These are phyloP conservation scores for Pseudocercospora pini-densiflorae DNA, from an alignment of 2,329 filamentous ascomycete genomes.

Conservation along the genomic window DNA sequence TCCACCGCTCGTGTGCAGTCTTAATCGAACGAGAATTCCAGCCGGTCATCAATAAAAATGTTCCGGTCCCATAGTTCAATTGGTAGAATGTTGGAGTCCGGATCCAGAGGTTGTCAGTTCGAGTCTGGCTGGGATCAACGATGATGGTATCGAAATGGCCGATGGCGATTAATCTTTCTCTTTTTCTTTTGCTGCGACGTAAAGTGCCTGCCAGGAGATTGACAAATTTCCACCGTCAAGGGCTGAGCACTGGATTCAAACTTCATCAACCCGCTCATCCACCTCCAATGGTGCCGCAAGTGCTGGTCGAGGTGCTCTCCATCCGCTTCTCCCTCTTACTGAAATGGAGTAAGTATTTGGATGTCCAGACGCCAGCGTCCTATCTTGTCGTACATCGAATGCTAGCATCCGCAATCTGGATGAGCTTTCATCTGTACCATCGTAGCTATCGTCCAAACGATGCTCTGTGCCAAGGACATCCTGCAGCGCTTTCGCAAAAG, in stretches of 20 bases:
- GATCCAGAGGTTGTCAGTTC: conserved; percentile 3
- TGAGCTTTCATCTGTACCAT: conserved; percentile 19
- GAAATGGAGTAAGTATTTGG: conserved; percentile 17
- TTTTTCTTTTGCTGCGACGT: not conserved
- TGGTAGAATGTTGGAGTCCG: conserved; percentile 7
- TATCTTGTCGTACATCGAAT: conserved; percentile 35
- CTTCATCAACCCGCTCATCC: not conserved
- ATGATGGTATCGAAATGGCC: too few species aligned
- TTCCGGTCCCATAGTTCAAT: not conserved
- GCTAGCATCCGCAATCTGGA: conserved; percentile 33
- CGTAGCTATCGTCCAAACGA: conserved; percentile 15
- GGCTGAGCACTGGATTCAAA: not conserved
- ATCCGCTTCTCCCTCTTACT: conserved; percentile 20
- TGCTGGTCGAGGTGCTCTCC: conserved; percentile 25
- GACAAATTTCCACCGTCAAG: not conserved
- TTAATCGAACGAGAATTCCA: not conserved
- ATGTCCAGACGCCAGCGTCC: conserved; percentile 16
- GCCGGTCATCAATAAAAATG: not conserved
- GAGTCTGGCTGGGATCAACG: not conserved
- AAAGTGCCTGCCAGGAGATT: not conserved
- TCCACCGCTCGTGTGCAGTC: not conserved
- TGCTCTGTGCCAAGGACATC: conserved; percentile 27
- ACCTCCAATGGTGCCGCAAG: conserved; percentile 22
- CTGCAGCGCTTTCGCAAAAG: conserved; percentile 31
- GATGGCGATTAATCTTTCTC: too few species aligned